These are phyloP conservation scores for Boechera divaricarpa DNA, from an alignment of 345 rosid genomes.

Conservation along the genomic window DNA sequence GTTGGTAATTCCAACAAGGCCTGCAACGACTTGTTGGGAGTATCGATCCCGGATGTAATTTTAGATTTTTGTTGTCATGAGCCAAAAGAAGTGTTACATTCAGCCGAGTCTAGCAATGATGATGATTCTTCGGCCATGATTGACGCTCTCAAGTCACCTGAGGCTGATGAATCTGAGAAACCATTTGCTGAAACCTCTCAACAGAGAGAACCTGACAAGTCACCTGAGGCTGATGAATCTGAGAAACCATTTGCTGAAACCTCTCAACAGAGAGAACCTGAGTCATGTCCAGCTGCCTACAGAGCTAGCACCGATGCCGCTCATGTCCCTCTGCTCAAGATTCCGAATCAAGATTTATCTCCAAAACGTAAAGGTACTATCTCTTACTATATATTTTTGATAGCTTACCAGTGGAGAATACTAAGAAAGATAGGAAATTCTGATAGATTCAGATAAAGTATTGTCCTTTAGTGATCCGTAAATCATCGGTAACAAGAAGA, in stretches of 20 bases:
- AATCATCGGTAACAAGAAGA: neutral
- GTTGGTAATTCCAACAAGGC: slow-evolving; percentile 23
- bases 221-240: slow-evolving; percentile 31
- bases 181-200: slow-evolving; percentile 22
- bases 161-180: slow-evolving; percentile 36
- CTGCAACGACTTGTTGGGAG: slow-evolving; percentile 34
- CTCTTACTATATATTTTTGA: neutral
- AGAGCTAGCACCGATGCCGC: slow-evolving; percentile 3
- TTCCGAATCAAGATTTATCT: slow-evolving; percentile 26
- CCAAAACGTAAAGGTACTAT: slow-evolving; percentile 45
- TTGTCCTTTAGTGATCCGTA: neutral
- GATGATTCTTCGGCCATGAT: slow-evolving; percentile 33
- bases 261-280: slow-evolving; percentile 20
- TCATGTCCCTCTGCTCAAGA: slow-evolving; percentile 14
- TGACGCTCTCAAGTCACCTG: slow-evolving; percentile 41
- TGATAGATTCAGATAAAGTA: neutral
- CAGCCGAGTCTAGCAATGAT: neutral
- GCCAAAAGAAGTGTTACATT: slow-evolving; percentile 34
- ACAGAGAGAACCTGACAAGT: slow-evolving; percentile 21
- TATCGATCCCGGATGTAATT: slow-evolving; percentile 8
- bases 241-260: slow-evolving; percentile 30
- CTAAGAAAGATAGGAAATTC: neutral
- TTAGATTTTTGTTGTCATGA: slow-evolving; percentile 29
- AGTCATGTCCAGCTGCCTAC: slow-evolving; percentile 21
- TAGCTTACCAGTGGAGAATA: neutral